Evolutionary conservation across 2,329 filamentous ascomycete genomes (phyloP).

Genomic region (Aspergillus novofumigatus): DNA sequence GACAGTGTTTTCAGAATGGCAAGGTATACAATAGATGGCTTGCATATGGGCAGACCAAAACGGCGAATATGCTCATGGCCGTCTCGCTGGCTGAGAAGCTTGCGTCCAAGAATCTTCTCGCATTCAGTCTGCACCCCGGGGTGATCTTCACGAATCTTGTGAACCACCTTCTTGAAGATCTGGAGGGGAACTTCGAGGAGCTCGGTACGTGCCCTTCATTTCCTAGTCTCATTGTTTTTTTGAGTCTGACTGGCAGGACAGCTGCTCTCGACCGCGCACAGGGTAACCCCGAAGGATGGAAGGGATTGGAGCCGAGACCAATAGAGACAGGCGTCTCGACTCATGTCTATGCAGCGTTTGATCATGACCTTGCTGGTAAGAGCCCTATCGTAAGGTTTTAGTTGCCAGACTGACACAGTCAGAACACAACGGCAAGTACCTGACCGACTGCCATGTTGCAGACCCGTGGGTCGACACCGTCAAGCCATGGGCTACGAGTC

Average conservation of each 20-base stretch:
- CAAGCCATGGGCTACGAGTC: not conserved
- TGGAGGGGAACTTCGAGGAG: not conserved
- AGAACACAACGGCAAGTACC: not conserved
- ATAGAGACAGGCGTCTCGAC: not conserved
- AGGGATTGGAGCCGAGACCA: not conserved
- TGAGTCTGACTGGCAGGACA: not conserved
- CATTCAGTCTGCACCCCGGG: not conserved
- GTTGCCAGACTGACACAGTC: no score
- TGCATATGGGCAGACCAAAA: conserved; percentile 45
- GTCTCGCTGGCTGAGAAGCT: conserved; percentile 27
- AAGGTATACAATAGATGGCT: conserved; percentile 27
- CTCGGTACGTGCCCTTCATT: not conserved
- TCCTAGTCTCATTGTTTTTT: not conserved
- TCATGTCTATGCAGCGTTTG: not conserved
- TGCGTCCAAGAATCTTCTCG: not conserved
- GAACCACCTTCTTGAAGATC: not conserved
- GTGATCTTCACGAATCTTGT: not conserved
- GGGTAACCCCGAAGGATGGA: not conserved
- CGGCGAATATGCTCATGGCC: conserved; percentile 43
- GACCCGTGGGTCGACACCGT: not conserved
- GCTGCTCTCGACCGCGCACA: not conserved
- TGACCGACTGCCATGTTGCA: not conserved
- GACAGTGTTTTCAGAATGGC: conserved; percentile 11
- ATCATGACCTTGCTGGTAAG: not conserved
- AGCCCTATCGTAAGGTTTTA: no score